A percentile compares a stretch with the other conserved stretches of the same genome.
phyloP scores from a whole-genome alignment of 768 basidiomycete species.

The Epithele typhae region DNA sequence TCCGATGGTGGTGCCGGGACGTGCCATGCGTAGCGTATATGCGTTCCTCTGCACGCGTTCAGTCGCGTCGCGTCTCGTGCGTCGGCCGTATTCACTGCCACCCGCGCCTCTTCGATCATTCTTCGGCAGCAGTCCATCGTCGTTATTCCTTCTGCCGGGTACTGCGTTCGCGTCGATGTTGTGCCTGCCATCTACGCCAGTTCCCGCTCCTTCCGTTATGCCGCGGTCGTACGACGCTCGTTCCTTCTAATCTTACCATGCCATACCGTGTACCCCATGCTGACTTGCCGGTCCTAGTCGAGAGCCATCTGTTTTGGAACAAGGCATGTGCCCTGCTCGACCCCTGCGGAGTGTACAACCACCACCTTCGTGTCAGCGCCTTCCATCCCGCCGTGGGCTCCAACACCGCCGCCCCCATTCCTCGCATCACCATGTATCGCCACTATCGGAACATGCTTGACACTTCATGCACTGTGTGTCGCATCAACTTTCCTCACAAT shows the following conservation, averaged over 20 bases:
- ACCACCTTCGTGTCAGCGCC: conserved; percentile 40
- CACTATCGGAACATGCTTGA: conserved; percentile 59
- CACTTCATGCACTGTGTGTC: conserved; percentile 61
- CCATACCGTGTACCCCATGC: background rate
- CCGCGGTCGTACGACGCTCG: background rate
- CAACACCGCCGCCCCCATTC: conserved; percentile 13
- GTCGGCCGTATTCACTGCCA: background rate
- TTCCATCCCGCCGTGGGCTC: conserved; percentile 25
- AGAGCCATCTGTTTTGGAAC: conserved; percentile 68
- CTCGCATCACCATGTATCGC: conserved; percentile 41
- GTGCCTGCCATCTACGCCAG: too few species aligned
- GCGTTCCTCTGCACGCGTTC: conserved; percentile 11
- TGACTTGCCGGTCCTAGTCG: conserved; percentile 38
- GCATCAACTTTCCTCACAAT: conserved; percentile 56
- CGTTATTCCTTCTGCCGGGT: background rate
- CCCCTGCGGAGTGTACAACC: conserved; percentile 51
- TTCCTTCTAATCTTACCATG: background rate
- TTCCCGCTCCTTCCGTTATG: background rate
- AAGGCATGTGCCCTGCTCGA: conserved; percentile 60
- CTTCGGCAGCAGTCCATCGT: background rate
- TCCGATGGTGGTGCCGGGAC: conserved; percentile 7
- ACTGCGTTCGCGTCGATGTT: background rate
- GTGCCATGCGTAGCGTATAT: conserved; percentile 9
- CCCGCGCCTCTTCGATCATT: background rate
- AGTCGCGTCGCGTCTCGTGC: background rate